Evolutionary conservation across 1,284 basidiomycete species (phyloP), one percentile per base, ranked within the genome.

Genomic region (Cryptococcus hybrid): DNA sequence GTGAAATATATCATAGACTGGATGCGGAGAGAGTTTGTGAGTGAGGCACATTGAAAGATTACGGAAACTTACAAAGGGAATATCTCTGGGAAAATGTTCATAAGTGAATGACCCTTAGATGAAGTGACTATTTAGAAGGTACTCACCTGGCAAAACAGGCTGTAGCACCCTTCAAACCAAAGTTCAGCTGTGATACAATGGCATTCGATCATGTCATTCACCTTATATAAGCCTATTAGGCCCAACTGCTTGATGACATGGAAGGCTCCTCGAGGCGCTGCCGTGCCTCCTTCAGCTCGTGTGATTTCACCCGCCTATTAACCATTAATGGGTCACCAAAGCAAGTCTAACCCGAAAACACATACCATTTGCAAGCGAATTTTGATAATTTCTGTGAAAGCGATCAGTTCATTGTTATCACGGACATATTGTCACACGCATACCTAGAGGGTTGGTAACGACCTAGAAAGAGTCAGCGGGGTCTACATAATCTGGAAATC

Each of bases 181-280:
- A 42, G n/a, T 9, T 40, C 15, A 30, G 24, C 46, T 18, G 6
- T 5, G 15, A 9, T 13, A 15, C 37, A 12, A 15, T 49, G 6
- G 18, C 24, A 12, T 12, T 15, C 30, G 35, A 35, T 9, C 15
- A 39, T 8, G n/a, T 36, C 34, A 58, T 61, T 30, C 34, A 67
- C 94, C 76, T 85, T 89, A 82, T 99, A 99, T 47, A 99, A 82
- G 37, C 95, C 95, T 51, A 99, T 66, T 44, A 99, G 81, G 64
- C 95, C 95, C 52, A 99, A 82, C 76, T 93, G 90, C 52, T 90
- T 87, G 61, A 99, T 85, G 72, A 99, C 96, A 76, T 97, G 92
- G 5, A 89, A 77, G 3, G 95, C 96, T 42, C 93, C 92, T 66
- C 88, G 87, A 1, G 89, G 87, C 7, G 83, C 82, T 34, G 86